phyloP scores from a whole-genome alignment of 805 yeast species.

The Candida fluviatilis region DNA sequence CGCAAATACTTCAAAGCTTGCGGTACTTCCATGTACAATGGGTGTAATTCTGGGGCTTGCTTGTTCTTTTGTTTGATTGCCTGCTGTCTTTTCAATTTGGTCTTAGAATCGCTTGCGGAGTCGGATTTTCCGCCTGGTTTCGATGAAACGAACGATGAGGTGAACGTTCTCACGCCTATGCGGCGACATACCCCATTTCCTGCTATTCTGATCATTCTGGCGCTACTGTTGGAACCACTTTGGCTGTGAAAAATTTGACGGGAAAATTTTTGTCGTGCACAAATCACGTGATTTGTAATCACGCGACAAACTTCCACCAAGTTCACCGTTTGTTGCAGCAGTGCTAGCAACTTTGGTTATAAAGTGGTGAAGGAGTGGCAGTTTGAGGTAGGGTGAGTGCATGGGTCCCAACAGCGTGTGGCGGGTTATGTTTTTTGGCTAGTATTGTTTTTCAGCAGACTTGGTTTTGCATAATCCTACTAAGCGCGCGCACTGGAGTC shows the following conservation, averaged over 20 bases:
- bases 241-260: background rate
- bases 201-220: conserved; percentile 2
- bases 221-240: background rate
- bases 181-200: conserved; percentile 1
- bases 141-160: background rate
- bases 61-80: conserved; percentile 21
- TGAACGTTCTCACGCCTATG: background rate
- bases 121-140: conserved; percentile 6
- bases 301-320: no score
- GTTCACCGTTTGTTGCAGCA: no score
- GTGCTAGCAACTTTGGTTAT: no score
- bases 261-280: background rate
- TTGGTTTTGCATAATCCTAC: no score
- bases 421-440: no score
- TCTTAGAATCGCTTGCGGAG: conserved; percentile 16
- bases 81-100: conserved; percentile 20
- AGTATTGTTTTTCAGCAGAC: no score
- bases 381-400: no score
- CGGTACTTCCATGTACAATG: conserved; percentile 68
- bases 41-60: conserved; percentile 44
- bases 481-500: no score
- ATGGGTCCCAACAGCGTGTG: no score
- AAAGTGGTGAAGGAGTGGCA: no score
- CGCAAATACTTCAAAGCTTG: conserved; percentile 73
- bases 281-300: no score